Base-by-base conservation (phyloP, 441 rosid genomes). In the Pelargonium hybrid region DNA sequence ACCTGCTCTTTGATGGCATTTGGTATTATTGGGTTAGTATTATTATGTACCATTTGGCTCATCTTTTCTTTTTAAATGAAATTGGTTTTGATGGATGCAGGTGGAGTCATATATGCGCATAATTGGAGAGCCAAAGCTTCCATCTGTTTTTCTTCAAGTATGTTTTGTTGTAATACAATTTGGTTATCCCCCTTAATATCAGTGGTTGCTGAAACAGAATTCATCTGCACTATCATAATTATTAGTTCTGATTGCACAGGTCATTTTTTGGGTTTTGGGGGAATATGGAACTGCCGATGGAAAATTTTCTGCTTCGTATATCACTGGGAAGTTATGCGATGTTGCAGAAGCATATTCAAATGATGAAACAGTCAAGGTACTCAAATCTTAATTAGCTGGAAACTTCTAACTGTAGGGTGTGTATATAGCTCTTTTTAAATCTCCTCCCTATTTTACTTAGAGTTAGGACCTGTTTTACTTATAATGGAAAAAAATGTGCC, bases 211-310 rank as follows among this genome's bases (percentile, higher is more conserved):
- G 63, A 52, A 26, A 21, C 8, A 62, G 67, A 7, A 47, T n/a
- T 67, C 9, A 11, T 56, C 62, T 56, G 13, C 25, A 56, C 62
- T 69, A 15, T 77, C 65, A 76, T 67, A 76, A 39, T 65, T 68
- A 56, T 65, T 73, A 41, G 64, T 79, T 71, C 59, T 77, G 78
- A 63, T 79, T 76, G 8, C 25, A 15, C 80, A 94, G 98, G 91
- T 94, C 66, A 89, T 92, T 73, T 91, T 97, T 77, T 94, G 98
- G 97, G 96, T 91, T 65, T 74, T 88, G 84, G 98, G 98, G 75
- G 97, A 94, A 71, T 94, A 91, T 67, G 97, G 97, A 76, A 90
- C 92, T 54, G 92, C 91, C 67, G 97, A 88, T 75, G 91, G 92
- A 67, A 87, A 87, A 74, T 86, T 85, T 79, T 87, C 97, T 72